Percentiles rank a stretch among this genome's conserved stretches.
Conservation (phyloP, 352 stramenopile genomes). For the Globisporangium megalacanthum region DNA sequence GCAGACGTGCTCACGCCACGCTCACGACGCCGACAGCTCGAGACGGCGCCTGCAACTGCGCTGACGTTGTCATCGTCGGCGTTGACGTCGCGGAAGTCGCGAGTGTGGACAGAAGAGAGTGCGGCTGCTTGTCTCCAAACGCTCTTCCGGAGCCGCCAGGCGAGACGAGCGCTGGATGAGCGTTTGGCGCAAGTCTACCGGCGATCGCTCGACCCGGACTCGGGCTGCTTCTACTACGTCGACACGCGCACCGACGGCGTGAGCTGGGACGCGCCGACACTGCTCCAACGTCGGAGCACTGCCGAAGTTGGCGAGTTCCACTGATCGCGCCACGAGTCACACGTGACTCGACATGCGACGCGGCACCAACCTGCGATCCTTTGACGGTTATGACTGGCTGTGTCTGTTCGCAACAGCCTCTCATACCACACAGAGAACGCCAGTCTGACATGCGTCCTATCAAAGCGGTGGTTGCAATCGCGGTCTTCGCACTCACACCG, state of each 20-base stretch:
- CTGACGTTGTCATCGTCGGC: neutral
- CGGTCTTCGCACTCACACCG: no score
- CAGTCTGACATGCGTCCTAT: no score
- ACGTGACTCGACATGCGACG: no score
- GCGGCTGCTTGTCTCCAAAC: conserved; percentile 47
- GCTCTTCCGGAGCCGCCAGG: conserved; percentile 47
- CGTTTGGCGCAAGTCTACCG: conserved; percentile 45
- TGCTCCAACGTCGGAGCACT: conserved; percentile 19
- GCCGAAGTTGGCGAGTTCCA: conserved; percentile 26
- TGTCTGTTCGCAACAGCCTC: neutral
- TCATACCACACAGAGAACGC: no score
- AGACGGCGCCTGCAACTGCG: neutral
- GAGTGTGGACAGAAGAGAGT: conserved; percentile 39
- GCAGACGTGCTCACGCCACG: conserved; percentile 50
- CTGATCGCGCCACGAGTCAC: no score
- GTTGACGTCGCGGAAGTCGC: no score
- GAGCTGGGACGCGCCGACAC: conserved; percentile 52
- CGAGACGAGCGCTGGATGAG: conserved; percentile 29
- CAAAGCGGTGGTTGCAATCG: no score
- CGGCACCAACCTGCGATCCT: no score
- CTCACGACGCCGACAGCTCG: conserved; percentile 33
- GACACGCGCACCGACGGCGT: conserved; percentile 57
- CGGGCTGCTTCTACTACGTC: conserved; percentile 63
- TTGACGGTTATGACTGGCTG: no score
- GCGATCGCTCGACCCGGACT: conserved; percentile 42